A percentile compares a stretch with the other conserved stretches of the same genome.
Conservation (phyloP, 2,329 filamentous ascomycete genomes). For the Aspergillus uvarum region DNA sequence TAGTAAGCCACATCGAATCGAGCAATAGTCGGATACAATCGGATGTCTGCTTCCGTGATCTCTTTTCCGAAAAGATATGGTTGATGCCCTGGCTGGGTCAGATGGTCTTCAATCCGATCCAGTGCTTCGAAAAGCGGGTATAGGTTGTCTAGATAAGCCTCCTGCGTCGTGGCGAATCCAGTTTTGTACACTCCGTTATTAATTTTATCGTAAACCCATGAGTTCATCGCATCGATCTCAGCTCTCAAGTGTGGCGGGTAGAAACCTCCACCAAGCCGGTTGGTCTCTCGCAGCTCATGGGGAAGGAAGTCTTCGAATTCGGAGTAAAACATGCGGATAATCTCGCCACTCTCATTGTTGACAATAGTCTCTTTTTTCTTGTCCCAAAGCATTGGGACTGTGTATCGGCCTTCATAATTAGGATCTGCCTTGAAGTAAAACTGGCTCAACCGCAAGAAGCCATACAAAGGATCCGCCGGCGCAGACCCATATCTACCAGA, state of each 20-base stretch:
- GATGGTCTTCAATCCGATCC: conserved; percentile 69
- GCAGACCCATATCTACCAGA: conserved; percentile 58
- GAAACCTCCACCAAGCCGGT: conserved; percentile 55
- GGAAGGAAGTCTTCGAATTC: conserved; percentile 70
- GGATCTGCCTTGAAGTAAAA: conserved; percentile 72
- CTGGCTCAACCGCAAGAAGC: conserved; percentile 68
- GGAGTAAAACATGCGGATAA: conserved; percentile 77
- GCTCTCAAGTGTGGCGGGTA: conserved; percentile 62
- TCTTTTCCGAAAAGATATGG: conserved; percentile 72
- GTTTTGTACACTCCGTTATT: conserved; percentile 59
- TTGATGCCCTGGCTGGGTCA: conserved; percentile 50
- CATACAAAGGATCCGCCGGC: conserved; percentile 67
- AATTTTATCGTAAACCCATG: conserved; percentile 68
- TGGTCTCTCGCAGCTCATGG: conserved; percentile 55
- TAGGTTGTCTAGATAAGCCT: conserved; percentile 73
- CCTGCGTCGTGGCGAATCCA: conserved; percentile 75
- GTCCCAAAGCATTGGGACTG: conserved; percentile 80
- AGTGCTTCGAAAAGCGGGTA: conserved; percentile 68
- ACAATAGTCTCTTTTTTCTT: conserved; percentile 72
- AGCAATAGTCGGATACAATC: conserved; percentile 67
- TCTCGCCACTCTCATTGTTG: conserved; percentile 85
- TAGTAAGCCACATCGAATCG: conserved; percentile 73
- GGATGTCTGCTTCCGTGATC: conserved; percentile 76
- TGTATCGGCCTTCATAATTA: conserved; percentile 71
- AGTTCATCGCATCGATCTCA: conserved; percentile 71